Conservation (phyloP, 805 yeast genomes). For the Teunomyces aglyptinius region DNA sequence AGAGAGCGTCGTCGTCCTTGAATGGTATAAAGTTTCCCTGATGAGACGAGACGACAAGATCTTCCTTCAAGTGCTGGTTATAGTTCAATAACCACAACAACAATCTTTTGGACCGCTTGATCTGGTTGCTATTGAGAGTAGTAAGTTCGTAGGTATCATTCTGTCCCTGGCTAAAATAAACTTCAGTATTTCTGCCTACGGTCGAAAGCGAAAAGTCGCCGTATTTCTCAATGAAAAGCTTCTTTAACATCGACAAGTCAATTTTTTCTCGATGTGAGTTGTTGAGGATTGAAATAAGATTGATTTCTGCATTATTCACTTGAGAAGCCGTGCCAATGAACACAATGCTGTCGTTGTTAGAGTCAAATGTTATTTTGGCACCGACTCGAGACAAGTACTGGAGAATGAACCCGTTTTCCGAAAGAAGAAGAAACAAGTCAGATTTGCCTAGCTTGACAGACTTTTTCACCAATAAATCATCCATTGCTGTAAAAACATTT, state of each 20-base stretch:
- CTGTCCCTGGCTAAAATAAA: conserved; percentile 28
- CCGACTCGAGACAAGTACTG: conserved; percentile 43
- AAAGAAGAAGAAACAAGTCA: conserved; percentile 41
- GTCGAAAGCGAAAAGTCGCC: conserved; percentile 23
- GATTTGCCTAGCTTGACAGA: conserved; percentile 30
- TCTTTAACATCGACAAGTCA: conserved; percentile 28
- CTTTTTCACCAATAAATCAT: conserved; percentile 32
- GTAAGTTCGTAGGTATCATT: conserved; percentile 28
- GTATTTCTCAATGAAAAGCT: conserved; percentile 26
- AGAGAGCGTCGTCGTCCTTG: conserved; percentile 29
- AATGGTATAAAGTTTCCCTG: conserved; percentile 20
- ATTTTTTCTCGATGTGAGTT: conserved; percentile 25
- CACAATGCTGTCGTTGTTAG: conserved; percentile 26
- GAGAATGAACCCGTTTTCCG: conserved; percentile 38
- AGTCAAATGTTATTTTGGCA: conserved; percentile 34
- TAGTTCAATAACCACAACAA: conserved; percentile 39
- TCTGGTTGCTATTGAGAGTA: conserved; percentile 26
- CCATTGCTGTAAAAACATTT: conserved; percentile 19
- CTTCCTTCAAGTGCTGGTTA: conserved; percentile 23
- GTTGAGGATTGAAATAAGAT: conserved; percentile 31
- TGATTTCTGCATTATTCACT: conserved; percentile 43
- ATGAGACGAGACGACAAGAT: conserved; percentile 13
- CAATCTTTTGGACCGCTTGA: conserved; percentile 36
- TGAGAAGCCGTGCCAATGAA: conserved; percentile 43
- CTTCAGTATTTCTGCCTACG: conserved; percentile 33